A percentile compares a stretch with the other conserved stretches of the same genome.
Evolutionary conservation across 2,329 filamentous ascomycete genomes (phyloP).

Genomic region (Pseudopyricularia cyperi): DNA sequence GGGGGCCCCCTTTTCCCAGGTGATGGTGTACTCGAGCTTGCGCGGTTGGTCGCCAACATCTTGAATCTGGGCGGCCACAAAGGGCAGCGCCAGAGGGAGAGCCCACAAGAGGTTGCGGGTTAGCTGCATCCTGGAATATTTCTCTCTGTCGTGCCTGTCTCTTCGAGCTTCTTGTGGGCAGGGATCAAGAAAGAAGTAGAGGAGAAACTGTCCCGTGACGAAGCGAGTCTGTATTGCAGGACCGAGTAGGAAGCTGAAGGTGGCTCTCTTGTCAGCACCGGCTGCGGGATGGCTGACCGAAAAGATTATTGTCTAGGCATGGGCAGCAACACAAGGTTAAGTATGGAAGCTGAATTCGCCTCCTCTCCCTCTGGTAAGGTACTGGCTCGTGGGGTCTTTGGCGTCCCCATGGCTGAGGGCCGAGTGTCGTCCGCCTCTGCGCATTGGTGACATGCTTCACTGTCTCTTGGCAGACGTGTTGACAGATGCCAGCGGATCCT

Average conservation of each 20-base stretch:
- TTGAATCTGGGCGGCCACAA: not conserved
- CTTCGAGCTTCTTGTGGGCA: not conserved
- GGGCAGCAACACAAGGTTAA: not conserved
- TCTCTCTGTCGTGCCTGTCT: not conserved
- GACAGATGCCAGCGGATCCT: not conserved
- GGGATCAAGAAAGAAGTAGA: not conserved
- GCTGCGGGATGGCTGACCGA: not conserved
- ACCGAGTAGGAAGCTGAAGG: not conserved
- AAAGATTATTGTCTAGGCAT: not conserved
- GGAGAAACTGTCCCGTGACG: not conserved
- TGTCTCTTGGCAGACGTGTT: not conserved
- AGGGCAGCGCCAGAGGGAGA: conserved; percentile 1
- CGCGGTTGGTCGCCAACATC: conserved; percentile 4
- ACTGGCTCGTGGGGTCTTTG: not conserved
- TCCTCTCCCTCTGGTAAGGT: not conserved
- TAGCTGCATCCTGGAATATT: not conserved
- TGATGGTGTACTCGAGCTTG: conserved; percentile 16
- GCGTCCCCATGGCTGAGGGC: not conserved
- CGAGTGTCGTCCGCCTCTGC: not conserved
- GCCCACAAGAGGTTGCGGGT: not conserved
- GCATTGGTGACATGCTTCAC: not conserved
- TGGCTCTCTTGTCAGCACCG: not conserved
- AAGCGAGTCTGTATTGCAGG: not conserved
- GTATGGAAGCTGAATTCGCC: not conserved
- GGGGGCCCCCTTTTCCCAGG: conserved; percentile 24